Percentiles rank a stretch among this genome's conserved stretches.
Conservation (phyloP, 139 green algal genomes). For the Desmodesmus armatus region DNA sequence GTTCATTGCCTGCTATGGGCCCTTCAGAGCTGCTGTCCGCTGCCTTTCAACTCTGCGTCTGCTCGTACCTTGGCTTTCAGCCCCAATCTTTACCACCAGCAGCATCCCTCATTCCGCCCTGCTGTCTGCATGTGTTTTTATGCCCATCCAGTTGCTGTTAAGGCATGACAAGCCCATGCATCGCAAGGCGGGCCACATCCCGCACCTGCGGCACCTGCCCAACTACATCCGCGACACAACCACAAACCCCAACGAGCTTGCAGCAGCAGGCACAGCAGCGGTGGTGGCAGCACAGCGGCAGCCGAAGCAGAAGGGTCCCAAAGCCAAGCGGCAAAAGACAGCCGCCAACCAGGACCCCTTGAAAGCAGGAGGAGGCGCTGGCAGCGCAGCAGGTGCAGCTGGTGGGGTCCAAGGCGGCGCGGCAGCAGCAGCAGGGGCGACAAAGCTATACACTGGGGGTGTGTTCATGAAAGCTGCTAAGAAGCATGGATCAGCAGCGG, state of each 20-base stretch:
- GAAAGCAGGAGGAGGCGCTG: neutral
- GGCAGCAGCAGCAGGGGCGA: neutral
- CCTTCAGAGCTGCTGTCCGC: too few relatives aligned
- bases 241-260: too few relatives aligned
- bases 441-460: slow-evolving; percentile 12
- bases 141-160: slow-evolving; percentile 69
- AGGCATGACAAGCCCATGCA: slow-evolving; percentile 86
- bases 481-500: slow-evolving; percentile 40
- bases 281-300: slow-evolving; percentile 19
- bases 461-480: slow-evolving; percentile 60
- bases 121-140: neutral
- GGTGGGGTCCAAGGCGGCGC: neutral
- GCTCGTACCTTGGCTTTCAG: too few relatives aligned
- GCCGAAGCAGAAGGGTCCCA: slow-evolving; percentile 20
- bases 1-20: too few relatives aligned
- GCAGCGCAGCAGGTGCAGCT: neutral
- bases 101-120: too few relatives aligned
- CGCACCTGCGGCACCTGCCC: slow-evolving; percentile 87
- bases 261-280: neutral
- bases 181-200: slow-evolving; percentile 52
- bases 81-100: too few relatives aligned
- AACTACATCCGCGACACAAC: too few relatives aligned
- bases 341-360: slow-evolving; percentile 1
- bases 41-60: too few relatives aligned
- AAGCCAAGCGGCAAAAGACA: neutral